Evolutionary conservation across 805 yeast species (phyloP).

Genomic region (Candida argentea): DNA sequence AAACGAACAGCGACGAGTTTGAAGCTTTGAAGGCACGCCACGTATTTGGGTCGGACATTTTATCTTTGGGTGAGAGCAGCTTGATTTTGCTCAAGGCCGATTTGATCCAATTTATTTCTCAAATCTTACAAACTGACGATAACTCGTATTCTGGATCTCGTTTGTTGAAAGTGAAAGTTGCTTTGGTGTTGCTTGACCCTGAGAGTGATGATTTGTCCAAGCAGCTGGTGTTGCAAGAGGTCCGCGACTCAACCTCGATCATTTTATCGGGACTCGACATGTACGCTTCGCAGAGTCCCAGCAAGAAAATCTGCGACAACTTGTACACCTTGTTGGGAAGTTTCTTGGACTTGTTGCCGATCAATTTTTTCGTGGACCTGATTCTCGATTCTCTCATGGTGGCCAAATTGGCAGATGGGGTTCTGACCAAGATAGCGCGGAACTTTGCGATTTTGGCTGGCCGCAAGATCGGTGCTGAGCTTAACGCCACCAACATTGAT

Average conservation of each 20-base stretch:
- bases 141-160: constrained; percentile 11
- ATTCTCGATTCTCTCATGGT: constrained; percentile 32
- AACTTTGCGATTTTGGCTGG: constrained; percentile 56
- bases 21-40: constrained; percentile 39
- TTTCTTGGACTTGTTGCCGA: constrained; percentile 63
- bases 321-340: constrained; percentile 51
- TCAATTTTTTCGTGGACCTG: constrained; percentile 59
- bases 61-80: constrained; percentile 40
- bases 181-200: constrained; percentile 39
- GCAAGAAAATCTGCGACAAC: constrained; percentile 21
- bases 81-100: constrained; percentile 38
- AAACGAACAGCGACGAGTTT: constrained; percentile 25
- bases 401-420: constrained; percentile 16
- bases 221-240: constrained; percentile 19
- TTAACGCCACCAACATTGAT: constrained; percentile 29
- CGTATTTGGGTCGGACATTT: constrained; percentile 52
- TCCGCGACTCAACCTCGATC: constrained; percentile 24
- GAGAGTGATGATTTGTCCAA: constrained; percentile 19
- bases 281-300: constrained; percentile 11
- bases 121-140: constrained; percentile 26
- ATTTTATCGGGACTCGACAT: constrained; percentile 28
- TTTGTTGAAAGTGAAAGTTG: constrained; percentile 41
- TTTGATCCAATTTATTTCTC: constrained; percentile 48
- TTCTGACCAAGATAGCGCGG: constrained; percentile 45
- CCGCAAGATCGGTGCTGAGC: constrained; percentile 61